Base-by-base conservation (phyloP, 2,329 filamentous ascomycete genomes). In the Ambrosiella cleistominuta region DNA sequence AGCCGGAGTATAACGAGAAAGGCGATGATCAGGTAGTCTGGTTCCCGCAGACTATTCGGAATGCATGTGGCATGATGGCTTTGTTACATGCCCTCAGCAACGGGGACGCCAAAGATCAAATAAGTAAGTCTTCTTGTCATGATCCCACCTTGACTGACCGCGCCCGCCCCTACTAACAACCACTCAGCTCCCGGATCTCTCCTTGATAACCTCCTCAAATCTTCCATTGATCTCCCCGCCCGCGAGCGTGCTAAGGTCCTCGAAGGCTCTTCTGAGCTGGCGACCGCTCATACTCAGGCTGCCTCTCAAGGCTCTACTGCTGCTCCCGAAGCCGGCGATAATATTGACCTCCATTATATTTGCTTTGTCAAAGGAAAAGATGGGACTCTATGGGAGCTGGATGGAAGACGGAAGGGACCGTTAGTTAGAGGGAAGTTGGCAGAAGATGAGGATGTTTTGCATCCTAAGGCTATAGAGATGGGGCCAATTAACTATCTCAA, bases 31-130 rank as follows among this genome's bases (percentile, higher is more conserved):
- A 96, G 66, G 87, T 96, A 0, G 66, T 95, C 7, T 98, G 91
- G 93, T 97, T 90, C 76, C 86, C 81, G 64, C 91, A 97, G 73
- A 97, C 90, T 0, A 96, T 97, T 65, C 80, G 86, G 61, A 95
- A 97, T 68, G 88, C 91, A 0, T 97, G 91, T 69, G 91, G 91
- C 0, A 72, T 95, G 50, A 95, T 96, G 74, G 93, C 86, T 0
- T 71, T 97, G 36, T 69, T 97, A 51, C 93, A 97, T 68, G 86
- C 84, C 15, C 80, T 88, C 0, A 77, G 77, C 51, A 98, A 97
- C 69, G 89, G 89, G 0, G 75, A 77, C 1, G 84, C 86, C 0
- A 72, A 78, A 58, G 70, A 72, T 2, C 78, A 83, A 57, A 78
- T 95, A 57, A 70, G 78, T 73, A 68, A 61, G 65, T 71, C 64